Conservation (phyloP, 2,329 filamentous ascomycete species). For the Trichoderma koningii region DNA sequence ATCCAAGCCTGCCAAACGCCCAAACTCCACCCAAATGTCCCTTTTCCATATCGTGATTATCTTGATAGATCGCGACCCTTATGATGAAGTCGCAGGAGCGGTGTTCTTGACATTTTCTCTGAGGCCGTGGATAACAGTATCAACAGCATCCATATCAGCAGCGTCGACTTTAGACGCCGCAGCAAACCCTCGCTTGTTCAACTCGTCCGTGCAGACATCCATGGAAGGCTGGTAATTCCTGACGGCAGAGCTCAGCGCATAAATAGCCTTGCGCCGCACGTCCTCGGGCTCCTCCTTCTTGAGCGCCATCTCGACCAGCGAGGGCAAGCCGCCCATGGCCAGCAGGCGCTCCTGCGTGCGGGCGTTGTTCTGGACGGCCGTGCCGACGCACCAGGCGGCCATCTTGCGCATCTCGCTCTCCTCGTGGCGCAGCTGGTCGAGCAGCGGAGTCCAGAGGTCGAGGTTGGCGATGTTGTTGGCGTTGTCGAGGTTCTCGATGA, state of each 20-base stretch:
- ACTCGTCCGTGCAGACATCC: slow-evolving; percentile 65
- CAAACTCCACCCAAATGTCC: slow-evolving; percentile 44
- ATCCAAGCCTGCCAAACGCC: slow-evolving; percentile 19
- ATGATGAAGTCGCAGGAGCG: slow-evolving; percentile 27
- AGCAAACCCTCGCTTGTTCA: slow-evolving; percentile 58
- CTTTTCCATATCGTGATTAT: neutral
- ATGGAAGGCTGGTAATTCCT: slow-evolving; percentile 88
- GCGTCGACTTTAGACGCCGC: slow-evolving; percentile 69
- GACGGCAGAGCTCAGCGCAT: slow-evolving; percentile 81
- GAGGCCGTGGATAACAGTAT: slow-evolving; percentile 70
- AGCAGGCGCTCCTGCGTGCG: slow-evolving; percentile 74
- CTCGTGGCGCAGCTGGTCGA: slow-evolving; percentile 66
- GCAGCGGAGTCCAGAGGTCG: slow-evolving; percentile 77
- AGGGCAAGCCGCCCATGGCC: slow-evolving; percentile 67
- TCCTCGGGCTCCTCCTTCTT: slow-evolving; percentile 59
- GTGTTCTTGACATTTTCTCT: slow-evolving; percentile 53
- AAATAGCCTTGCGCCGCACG: slow-evolving; percentile 83
- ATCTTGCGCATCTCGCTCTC: slow-evolving; percentile 75
- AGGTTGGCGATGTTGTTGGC: slow-evolving; percentile 87
- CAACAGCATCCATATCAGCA: slow-evolving; percentile 81
- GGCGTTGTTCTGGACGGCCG: slow-evolving; percentile 94
- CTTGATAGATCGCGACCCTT: neutral
- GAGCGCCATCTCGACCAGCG: slow-evolving; percentile 66
- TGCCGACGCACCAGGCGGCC: slow-evolving; percentile 93
- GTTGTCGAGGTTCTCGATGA: slow-evolving; percentile 92